Base-by-base conservation (phyloP, 2,329 filamentous ascomycete genomes). In the Elsinoe australis region DNA sequence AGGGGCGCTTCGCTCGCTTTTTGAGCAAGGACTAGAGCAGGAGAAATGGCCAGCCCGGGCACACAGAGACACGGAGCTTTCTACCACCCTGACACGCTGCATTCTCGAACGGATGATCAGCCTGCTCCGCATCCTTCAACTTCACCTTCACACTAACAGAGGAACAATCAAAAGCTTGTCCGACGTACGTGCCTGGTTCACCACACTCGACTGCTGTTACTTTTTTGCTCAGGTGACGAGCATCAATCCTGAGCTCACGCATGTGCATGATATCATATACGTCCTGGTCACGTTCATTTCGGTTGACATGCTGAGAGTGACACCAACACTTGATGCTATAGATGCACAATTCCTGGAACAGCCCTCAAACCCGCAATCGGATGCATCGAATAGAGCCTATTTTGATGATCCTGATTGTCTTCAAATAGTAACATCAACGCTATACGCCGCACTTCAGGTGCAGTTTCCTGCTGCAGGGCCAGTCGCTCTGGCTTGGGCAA, bases 401-500 rank as follows among this genome's bases (percentile, higher is more conserved):
- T 70, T 94, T 38, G 72, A 83, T 14, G 82, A 85, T 42, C 76
- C 80, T 2, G 74, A 79, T 5, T 78, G 84, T 15, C 71, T 94
- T n/a, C 75, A 78, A 41, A 76, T 81, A 47, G 76, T 95, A 10
- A 87, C 90, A 56, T 75, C 76, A 46, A 76, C 83, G n/a, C 72
- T 95, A 26, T 66, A 82, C 18, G 69, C 72, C 49, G 78, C 80
- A 5, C 75, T 79, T 9, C 72, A 72, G 21, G 61, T 67, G 15
- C 74, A 74, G 12, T 71, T 78, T n/a, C 69, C 72, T 29, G 78
- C 78, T 28, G 84, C 85, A 15, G 80, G 78, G 49, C 86, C 87
- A 1, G 79, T 85, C 14, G 75, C 87, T 15, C 85, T 94, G 55
- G 79, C 85, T 2, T 96, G 89, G 89, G 80, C 82, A 3, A 71